A percentile compares a stretch with the other conserved stretches of the same genome.
Conservation (phyloP, 768 basidiomycete species). For the Tylopilus intermedius region DNA sequence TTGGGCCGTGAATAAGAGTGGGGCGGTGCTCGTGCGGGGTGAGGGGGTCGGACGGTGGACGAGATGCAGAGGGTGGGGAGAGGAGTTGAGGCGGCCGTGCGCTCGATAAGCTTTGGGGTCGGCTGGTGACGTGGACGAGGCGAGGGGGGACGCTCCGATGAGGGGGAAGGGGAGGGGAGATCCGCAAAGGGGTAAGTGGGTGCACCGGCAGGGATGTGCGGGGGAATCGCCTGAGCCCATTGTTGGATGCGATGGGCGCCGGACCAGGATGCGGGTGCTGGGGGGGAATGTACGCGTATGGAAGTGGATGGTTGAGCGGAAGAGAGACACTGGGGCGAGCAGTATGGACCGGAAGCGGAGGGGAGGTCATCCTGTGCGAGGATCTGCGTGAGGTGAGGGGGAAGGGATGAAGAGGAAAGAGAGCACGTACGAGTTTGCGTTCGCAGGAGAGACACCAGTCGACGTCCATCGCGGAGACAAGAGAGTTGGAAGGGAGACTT, state of each 20-base stretch:
- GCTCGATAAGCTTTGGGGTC: slow-evolving; percentile 34
- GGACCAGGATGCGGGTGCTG: neutral
- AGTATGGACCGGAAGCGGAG: slow-evolving; percentile 43
- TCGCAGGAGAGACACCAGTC: slow-evolving; percentile 71
- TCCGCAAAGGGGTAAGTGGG: slow-evolving; percentile 27
- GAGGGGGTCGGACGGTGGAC: slow-evolving; percentile 30
- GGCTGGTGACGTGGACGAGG: slow-evolving; percentile 23
- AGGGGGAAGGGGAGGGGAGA: neutral
- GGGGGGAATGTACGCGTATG: neutral
- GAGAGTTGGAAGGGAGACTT: neutral
- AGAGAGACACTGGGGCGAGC: slow-evolving; percentile 44
- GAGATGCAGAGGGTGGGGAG: slow-evolving; percentile 50
- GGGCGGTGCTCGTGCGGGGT: slow-evolving; percentile 31
- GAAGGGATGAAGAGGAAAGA: neutral
- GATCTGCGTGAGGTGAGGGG: neutral
- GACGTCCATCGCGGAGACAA: slow-evolving; percentile 45
- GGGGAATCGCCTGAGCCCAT: slow-evolving; percentile 31
- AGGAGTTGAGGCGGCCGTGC: slow-evolving; percentile 27
- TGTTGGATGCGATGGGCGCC: slow-evolving; percentile 20
- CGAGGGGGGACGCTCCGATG: slow-evolving; percentile 14
- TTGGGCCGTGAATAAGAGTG: slow-evolving; percentile 31
- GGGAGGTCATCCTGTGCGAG: slow-evolving; percentile 19
- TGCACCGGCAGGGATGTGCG: slow-evolving; percentile 30
- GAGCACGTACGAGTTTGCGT: slow-evolving; percentile 48
- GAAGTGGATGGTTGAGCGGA: slow-evolving; percentile 36